Base-by-base conservation (phyloP, 2,329 filamentous ascomycete species). In the Triangularia verruculosa region DNA sequence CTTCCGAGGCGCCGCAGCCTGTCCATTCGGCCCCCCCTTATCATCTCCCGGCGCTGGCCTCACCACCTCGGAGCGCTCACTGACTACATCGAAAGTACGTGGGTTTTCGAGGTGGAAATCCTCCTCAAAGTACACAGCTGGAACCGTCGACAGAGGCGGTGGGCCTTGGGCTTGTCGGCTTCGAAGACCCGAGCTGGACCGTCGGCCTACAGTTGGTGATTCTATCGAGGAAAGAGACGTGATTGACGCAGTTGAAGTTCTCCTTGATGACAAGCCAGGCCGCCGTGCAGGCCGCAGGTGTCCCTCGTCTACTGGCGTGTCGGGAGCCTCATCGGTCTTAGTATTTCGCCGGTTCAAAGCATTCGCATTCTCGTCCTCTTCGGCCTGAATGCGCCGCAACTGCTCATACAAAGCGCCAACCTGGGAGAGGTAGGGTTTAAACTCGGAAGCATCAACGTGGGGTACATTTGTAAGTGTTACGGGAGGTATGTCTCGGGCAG, bases 1-100 rank as follows among this genome's bases (percentile, higher is more conserved):
- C 74, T 97, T 98, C 65, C 94, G 86, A 8, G 90, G 88, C 11
- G 83, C 83, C 22, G 83, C 77, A 0, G 83, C 78, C 58, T 79
- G 80, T 4, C 86, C 87, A 74, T 88, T 91, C 3, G 80, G 76
- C 4, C 77, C 76, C 34, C 78, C 80, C 24, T 84, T 82, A 25
- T 87, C 83, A 66, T 87, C 81, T 28, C 80, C 81, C 56, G 81
- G 82, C 1, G 83, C 80, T 7, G 88, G 85, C 22, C 88, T 85
- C n/a, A 98, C 89, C n/a, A 99, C 92, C 75, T 98, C 94, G 11
- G 95, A 97, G 64, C 93, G 86, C 76, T 99, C 95, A 73, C 93
- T 98, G 13, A 99, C 93, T 25, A 98, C 88, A 74, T 99, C 95
- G 74, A 99, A 99, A 0, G 91, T 98, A 58, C 95, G 87, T 0